Evolutionary conservation across 495 filamentous ascomycete species (phyloP).

Genomic region (Lentithecium fluviatile): DNA sequence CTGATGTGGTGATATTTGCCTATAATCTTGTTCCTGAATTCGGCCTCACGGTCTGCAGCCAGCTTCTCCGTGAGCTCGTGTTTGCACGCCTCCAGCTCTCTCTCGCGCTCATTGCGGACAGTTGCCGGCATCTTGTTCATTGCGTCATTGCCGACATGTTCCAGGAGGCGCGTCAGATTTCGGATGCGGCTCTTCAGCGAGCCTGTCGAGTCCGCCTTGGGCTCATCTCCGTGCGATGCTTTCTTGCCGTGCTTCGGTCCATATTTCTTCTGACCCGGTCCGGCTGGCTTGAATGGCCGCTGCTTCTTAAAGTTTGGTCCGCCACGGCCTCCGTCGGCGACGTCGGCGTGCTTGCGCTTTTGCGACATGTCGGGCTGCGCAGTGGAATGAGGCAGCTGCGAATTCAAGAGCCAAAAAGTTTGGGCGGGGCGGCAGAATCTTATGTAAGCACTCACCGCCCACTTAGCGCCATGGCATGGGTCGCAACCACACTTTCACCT

Average conservation of each 20-base stretch:
- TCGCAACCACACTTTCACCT: too few relatives aligned
- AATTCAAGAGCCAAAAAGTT: not conserved
- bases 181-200: conserved; percentile 60
- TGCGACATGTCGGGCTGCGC: conserved; percentile 25
- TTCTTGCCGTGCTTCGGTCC: conserved; percentile 2
- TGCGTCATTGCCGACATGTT: conserved; percentile 47
- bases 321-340: not conserved
- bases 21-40: conserved; percentile 68
- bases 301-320: conserved; percentile 15
- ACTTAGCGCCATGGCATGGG: not conserved
- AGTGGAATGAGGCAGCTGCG: not conserved
- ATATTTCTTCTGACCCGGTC: conserved; percentile 8
- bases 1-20: conserved; percentile 90
- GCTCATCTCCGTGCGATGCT: not conserved
- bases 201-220: conserved; percentile 31
- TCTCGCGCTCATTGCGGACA: conserved; percentile 71
- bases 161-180: conserved; percentile 62
- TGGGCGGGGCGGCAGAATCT: not conserved
- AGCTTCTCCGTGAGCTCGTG: conserved; percentile 61
- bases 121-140: conserved; percentile 62
- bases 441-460: not conserved
- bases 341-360: conserved; percentile 29
- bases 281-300: conserved; percentile 5
- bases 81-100: conserved; percentile 73
- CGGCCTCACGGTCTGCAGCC: conserved; percentile 48